Conservation (phyloP, 73 alveolate species). For the Halteria grandinella region DNA sequence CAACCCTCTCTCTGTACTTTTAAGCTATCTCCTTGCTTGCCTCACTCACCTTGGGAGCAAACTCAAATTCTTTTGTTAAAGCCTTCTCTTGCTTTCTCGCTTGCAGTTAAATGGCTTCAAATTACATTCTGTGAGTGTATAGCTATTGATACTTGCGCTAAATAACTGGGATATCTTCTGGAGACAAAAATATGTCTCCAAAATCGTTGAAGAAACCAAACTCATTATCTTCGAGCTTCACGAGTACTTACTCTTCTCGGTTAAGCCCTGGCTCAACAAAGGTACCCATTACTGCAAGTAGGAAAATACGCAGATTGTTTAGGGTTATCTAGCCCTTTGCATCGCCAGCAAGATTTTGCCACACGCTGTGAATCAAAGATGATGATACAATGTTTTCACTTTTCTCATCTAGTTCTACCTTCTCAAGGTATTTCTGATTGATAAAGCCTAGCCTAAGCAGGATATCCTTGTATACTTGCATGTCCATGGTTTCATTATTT, state of each 20-base stretch:
- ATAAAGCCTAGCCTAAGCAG: constrained; percentile 30
- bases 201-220: constrained; percentile 31
- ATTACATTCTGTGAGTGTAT: constrained; percentile 16
- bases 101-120: constrained; percentile 11
- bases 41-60: constrained; percentile 20
- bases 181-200: constrained; percentile 34
- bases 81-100: constrained; percentile 1
- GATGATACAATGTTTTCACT: neutral
- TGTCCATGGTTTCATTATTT: constrained; percentile 27
- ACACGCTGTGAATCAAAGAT: constrained; percentile 29
- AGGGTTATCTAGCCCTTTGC: constrained; percentile 7
- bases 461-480: constrained; percentile 14
- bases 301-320: constrained; percentile 31
- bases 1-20: constrained; percentile 32
- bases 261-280: constrained; percentile 29
- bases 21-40: constrained; percentile 29
- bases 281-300: constrained; percentile 43
- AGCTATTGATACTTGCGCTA: constrained; percentile 17
- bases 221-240: neutral
- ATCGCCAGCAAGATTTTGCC: constrained; percentile 42
- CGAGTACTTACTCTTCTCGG: neutral
- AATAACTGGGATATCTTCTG: neutral
- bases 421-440: neutral
- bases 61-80: neutral
- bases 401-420: constrained; percentile 2